Evolutionary conservation across 2,329 filamentous ascomycete species (phyloP).

Genomic region (Cladophialophora carrionii): DNA sequence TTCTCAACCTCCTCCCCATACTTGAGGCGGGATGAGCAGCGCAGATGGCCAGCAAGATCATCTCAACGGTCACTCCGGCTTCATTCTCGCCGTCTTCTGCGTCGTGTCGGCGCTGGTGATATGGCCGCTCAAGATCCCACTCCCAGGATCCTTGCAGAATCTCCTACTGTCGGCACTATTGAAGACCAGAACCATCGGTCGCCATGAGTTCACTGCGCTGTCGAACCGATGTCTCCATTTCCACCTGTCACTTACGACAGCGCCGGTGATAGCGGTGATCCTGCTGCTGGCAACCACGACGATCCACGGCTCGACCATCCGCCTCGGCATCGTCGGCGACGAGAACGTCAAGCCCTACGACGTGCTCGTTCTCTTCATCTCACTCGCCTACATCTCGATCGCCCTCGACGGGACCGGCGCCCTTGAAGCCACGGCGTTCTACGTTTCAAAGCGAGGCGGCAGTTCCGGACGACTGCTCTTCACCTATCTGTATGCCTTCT

Average conservation of each 20-base stretch:
- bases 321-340: conserved; percentile 37
- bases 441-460: conserved; percentile 37
- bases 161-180: conserved; percentile 17
- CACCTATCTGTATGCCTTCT: conserved; percentile 38
- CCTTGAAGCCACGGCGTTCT: conserved; percentile 37
- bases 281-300: conserved; percentile 38
- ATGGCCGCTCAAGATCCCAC: conserved; percentile 34
- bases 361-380: conserved; percentile 39
- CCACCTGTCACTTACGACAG: conserved; percentile 36
- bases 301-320: conserved; percentile 37
- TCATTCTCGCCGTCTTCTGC: conserved; percentile 38
- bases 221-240: conserved; percentile 26
- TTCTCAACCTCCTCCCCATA: background rate
- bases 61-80: conserved; percentile 37
- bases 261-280: conserved; percentile 36
- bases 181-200: conserved; percentile 26
- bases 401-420: conserved; percentile 38
- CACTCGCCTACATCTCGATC: conserved; percentile 39
- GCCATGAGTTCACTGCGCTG: conserved; percentile 16
- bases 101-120: conserved; percentile 37
- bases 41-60: conserved; percentile 31
- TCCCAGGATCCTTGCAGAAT: conserved; percentile 27
- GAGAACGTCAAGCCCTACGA: conserved; percentile 38
- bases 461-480: conserved; percentile 37
- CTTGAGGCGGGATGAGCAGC: conserved; percentile 17